Conservation (phyloP, 225 moss, liverwort and hornwort species). For the Sphagnum contortum region DNA sequence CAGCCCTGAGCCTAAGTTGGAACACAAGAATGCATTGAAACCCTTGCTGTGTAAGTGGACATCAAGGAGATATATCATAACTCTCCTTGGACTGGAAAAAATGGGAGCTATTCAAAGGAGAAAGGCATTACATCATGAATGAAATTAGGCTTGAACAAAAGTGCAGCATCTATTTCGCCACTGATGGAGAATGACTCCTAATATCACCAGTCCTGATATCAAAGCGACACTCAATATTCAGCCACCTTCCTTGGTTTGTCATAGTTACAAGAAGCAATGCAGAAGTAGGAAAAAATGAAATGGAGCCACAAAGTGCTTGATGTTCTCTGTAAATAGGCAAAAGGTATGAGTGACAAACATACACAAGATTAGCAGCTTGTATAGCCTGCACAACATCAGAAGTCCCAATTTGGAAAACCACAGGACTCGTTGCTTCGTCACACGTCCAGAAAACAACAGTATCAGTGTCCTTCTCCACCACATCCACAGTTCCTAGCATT, state of each 20-base stretch:
- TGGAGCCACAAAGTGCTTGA: neutral
- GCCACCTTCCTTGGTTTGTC: too few relatives aligned
- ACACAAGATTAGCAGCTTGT: conserved; percentile 57
- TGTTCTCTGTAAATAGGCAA: neutral
- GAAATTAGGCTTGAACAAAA: conserved; percentile 70
- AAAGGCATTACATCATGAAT: conserved; percentile 40
- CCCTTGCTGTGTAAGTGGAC: too few relatives aligned
- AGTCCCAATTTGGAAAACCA: conserved; percentile 82
- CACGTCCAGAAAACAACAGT: conserved; percentile 82
- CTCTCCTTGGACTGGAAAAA: too few relatives aligned
- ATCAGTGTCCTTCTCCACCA: conserved; percentile 50
- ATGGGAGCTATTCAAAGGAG: neutral
- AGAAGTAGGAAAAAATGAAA: neutral
- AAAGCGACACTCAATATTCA: too few relatives aligned
- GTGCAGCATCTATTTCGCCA: conserved; percentile 88
- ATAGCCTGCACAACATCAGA: conserved; percentile 66
- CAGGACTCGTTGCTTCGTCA: conserved; percentile 50
- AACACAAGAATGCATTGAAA: too few relatives aligned
- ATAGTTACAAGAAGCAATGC: too few relatives aligned
- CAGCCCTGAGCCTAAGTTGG: too few relatives aligned
- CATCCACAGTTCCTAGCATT: conserved; percentile 65
- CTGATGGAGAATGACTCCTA: conserved; percentile 80
- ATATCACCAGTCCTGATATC: conserved; percentile 39
- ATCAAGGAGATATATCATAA: too few relatives aligned
- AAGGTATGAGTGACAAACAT: neutral